These are phyloP conservation scores for Aspergillus arachidicola DNA, from an alignment of 2,329 filamentous ascomycete species.

Conservation along the genomic window DNA sequence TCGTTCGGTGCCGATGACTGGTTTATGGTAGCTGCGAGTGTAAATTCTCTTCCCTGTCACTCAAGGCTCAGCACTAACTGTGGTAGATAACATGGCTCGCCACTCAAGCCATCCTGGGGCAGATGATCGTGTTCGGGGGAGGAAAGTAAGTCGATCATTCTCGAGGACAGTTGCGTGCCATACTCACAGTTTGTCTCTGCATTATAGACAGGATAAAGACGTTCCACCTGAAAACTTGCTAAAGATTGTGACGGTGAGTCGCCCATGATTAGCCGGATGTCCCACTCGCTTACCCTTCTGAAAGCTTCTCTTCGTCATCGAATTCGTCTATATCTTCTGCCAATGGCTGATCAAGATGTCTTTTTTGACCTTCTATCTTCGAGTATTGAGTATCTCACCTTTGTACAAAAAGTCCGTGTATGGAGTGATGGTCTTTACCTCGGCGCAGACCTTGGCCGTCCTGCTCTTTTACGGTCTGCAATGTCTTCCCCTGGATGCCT, in stretches of 20 bases:
- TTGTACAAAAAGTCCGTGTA: conserved; percentile 4
- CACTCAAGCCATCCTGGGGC: conserved; percentile 2
- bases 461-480: conserved; percentile 9
- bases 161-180: not conserved
- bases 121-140: conserved; percentile 6
- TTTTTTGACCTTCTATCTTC: conserved; percentile 12
- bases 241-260: not conserved
- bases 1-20: conserved; percentile 9
- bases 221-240: not conserved
- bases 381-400: conserved; percentile 6
- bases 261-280: too few relatives aligned
- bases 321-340: conserved; percentile 13
- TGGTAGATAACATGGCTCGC: conserved; percentile 1
- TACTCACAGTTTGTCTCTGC: not conserved
- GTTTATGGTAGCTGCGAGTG: conserved; percentile 7
- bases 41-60: not conserved
- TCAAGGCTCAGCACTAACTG: not conserved
- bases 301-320: conserved; percentile 12
- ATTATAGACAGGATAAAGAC: not conserved
- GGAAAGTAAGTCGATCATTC: conserved; percentile 1
- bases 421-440: not conserved
- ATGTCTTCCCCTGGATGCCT: conserved; percentile 8
- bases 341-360: conserved; percentile 13
- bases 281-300: not conserved
- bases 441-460: not conserved